These are phyloP conservation scores for Candida silvatica DNA, from an alignment of 805 yeast genomes.

Conservation along the genomic window DNA sequence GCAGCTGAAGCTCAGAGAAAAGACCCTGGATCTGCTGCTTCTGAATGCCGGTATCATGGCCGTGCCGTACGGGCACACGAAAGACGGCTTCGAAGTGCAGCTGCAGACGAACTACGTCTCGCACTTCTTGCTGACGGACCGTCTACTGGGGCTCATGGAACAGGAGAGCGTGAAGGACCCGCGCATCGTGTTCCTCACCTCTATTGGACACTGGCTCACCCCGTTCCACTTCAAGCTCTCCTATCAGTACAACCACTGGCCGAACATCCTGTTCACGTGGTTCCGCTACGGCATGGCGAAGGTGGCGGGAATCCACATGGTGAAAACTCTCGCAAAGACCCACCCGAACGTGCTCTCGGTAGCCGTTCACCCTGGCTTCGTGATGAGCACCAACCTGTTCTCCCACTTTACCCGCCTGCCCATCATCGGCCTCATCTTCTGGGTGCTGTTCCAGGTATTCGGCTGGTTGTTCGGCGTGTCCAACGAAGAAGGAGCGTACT, in stretches of 20 bases:
- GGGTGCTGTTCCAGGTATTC: constrained; percentile 63
- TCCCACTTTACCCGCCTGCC: constrained; percentile 75
- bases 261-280: constrained; percentile 69
- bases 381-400: constrained; percentile 73
- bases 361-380: constrained; percentile 78
- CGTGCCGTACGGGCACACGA: constrained; percentile 54
- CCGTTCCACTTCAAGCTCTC: constrained; percentile 38
- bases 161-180: constrained; percentile 28
- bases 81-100: constrained; percentile 66
- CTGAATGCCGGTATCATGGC: constrained; percentile 81
- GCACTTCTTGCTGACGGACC: constrained; percentile 61
- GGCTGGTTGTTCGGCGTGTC: constrained; percentile 65
- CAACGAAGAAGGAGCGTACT: constrained; percentile 60
- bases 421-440: constrained; percentile 63
- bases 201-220: constrained; percentile 55
- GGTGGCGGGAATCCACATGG: constrained; percentile 68
- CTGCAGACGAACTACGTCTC: constrained; percentile 72
- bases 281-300: constrained; percentile 72
- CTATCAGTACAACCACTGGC: constrained; percentile 44
- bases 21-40: constrained; percentile 48
- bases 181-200: constrained; percentile 54
- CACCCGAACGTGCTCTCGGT: constrained; percentile 58
- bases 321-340: constrained; percentile 52
- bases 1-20: constrained; percentile 37
- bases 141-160: constrained; percentile 45